A percentile compares a stretch with the other conserved stretches of the same genome.
phyloP scores from a whole-genome alignment of 805 yeast species.

The Metschnikowia santaceciliae region DNA sequence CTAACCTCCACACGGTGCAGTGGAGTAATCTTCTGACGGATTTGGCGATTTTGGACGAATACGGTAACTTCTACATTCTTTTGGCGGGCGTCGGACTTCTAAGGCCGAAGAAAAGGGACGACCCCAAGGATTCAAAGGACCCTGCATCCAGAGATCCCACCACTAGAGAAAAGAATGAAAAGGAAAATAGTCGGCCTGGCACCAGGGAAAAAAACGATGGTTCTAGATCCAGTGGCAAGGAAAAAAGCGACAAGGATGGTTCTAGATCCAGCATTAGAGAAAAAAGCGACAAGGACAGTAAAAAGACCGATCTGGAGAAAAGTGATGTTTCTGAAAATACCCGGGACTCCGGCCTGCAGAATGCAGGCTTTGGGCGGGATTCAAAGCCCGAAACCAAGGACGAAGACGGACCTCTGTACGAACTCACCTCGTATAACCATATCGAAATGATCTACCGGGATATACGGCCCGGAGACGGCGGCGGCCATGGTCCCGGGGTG shows the following conservation, averaged over 20 bases:
- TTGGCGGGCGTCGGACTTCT: conserved; percentile 41
- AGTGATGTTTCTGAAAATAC: too few species aligned
- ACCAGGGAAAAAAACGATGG: neutral
- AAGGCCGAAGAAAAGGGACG: conserved; percentile 3
- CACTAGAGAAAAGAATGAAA: neutral
- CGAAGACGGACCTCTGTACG: conserved; percentile 36
- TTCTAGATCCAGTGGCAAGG: too few species aligned
- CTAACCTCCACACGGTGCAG: conserved; percentile 43
- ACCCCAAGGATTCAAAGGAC: neutral
- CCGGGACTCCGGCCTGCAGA: too few species aligned
- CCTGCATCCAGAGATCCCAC: too few species aligned
- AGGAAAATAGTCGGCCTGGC: neutral
- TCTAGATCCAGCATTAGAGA: neutral
- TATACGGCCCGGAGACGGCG: conserved; percentile 10
- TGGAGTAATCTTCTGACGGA: conserved; percentile 85
- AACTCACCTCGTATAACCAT: conserved; percentile 42
- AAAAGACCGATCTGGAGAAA: neutral
- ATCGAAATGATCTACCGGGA: conserved; percentile 49
- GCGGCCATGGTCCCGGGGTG: conserved; percentile 20
- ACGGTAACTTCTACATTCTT: conserved; percentile 53
- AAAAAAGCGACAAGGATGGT: too few species aligned
- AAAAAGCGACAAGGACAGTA: neutral
- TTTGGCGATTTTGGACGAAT: conserved; percentile 69
- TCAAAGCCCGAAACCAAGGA: neutral
- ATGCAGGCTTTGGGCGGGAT: too few species aligned